Percentiles rank a stretch among this genome's conserved stretches.
These are phyloP conservation scores for Marchantia polymorpha DNA, from an alignment of 225 moss, liverwort and hornwort genomes.

Conservation along the genomic window DNA sequence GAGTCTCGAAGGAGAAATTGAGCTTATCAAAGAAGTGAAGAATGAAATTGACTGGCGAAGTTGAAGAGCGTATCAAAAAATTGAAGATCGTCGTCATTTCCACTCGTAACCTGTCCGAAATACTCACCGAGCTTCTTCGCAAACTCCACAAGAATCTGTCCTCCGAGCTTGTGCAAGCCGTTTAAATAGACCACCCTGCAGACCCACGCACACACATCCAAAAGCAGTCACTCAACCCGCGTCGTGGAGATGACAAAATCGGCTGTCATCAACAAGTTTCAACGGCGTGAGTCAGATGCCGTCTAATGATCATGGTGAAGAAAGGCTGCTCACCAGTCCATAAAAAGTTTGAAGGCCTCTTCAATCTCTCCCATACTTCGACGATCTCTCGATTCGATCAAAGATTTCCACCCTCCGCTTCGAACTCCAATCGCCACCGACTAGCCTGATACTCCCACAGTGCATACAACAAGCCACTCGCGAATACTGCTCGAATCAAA, in stretches of 20 bases:
- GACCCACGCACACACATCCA: neutral
- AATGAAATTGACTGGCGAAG: too few relatives aligned
- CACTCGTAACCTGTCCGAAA: too few relatives aligned
- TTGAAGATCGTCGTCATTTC: too few relatives aligned
- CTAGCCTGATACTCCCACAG: neutral
- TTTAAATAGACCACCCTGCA: slow-evolving; percentile 14
- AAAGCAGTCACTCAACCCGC: neutral
- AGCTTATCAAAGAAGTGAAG: neutral
- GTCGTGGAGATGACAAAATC: neutral
- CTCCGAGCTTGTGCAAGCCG: slow-evolving; percentile 15
- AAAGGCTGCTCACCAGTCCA: slow-evolving; percentile 19
- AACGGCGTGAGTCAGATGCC: too few relatives aligned
- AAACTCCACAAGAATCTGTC: slow-evolving; percentile 18
- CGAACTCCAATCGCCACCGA: neutral
- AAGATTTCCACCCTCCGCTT: neutral
- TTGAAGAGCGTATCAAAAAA: neutral
- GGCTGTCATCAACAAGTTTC: too few relatives aligned
- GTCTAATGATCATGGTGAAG: neutral
- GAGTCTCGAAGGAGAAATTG: neutral
- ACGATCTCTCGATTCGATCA: neutral
- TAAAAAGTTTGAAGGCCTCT: slow-evolving; percentile 11
- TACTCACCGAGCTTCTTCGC: slow-evolving; percentile 15
- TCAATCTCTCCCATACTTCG: slow-evolving; percentile 14
- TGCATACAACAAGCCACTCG: too few relatives aligned
- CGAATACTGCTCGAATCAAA: neutral